Evolutionary conservation across 176 grass and related monocot species (phyloP), one percentile per base, ranked within the genome.

Genomic region (Saccharum officinarum): DNA sequence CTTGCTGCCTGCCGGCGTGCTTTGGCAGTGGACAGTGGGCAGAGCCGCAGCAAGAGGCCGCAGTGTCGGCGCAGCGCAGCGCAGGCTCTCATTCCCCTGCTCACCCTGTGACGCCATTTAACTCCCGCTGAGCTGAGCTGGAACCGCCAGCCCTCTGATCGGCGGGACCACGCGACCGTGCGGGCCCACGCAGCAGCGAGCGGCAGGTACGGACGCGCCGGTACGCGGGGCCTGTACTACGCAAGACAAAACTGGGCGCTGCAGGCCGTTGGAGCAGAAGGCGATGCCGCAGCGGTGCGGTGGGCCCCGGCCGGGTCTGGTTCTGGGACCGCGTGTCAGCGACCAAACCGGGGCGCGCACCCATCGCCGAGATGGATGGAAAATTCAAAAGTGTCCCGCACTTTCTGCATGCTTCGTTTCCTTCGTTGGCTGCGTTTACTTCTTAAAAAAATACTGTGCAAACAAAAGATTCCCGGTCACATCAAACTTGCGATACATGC

Each of bases 171-270:
- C 0, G 1, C 0, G 1, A 4, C 1, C 0, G 0, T 0, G 0
- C 0, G 4, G 57, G 1, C 41, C 61, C 3, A 10, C 25, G 3
- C 23, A 18, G 2, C 85, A 84, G 62, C 8, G 61, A 69, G 0
- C 0, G 0, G 0, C 2, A 10, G 1, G 30, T 41, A 9, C 0
- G 6, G 1, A 2, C 0, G 0, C 22, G 0, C 54, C 20, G 1
- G 89, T 90, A 17, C 4, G 4, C 60, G 22, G 68, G 31, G 12
- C n/a, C 67, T 50, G 31, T 70, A n/a, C n/a, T n/a, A 47, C 76
- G 69, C 69, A 61, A 84, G 89, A 91, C 89, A 91, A 91, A 84
- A 80, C 85, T 55, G 76, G 6, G 25, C 76, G 47, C 69, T 8
- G 62, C 80, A 12, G 67, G 45, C 60, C 80, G 33, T 47, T 16